These are phyloP conservation scores for Colletotrichum karsti DNA, from an alignment of 2,329 filamentous ascomycete species.

Conservation along the genomic window DNA sequence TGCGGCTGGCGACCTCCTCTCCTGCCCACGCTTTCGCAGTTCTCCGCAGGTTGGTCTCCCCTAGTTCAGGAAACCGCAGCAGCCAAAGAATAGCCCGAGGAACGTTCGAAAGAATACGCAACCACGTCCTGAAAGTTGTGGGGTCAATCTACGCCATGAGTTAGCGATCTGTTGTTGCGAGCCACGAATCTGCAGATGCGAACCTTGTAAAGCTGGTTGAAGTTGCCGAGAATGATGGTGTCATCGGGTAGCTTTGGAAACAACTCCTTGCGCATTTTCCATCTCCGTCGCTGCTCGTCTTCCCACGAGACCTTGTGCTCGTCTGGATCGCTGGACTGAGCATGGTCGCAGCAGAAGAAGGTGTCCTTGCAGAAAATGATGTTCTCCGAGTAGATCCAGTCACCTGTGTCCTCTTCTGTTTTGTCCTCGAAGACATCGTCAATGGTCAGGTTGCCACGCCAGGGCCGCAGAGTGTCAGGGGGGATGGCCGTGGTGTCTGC, in stretches of 20 bases:
- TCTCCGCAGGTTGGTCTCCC: conserved; percentile 83
- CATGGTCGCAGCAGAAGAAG: conserved; percentile 98
- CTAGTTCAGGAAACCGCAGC: conserved; percentile 93
- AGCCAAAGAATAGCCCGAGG: conserved; percentile 95
- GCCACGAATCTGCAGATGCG: conserved; percentile 31
- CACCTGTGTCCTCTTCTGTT: conserved; percentile 72
- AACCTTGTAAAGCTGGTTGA: conserved; percentile 99
- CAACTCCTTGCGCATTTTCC: conserved; percentile 92
- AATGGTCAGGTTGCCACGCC: conserved; percentile 77
- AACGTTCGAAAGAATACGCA: conserved; percentile 85
- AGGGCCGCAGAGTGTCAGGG: conserved; percentile 80
- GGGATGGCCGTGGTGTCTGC: conserved; percentile 91
- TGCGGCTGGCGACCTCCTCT: conserved; percentile 81
- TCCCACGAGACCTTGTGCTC: conserved; percentile 80
- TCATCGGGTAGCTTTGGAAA: conserved; percentile 87
- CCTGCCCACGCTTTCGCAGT: conserved; percentile 88
- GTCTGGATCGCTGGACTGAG: conserved; percentile 82
- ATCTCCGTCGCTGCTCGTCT: conserved; percentile 81
- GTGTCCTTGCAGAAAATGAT: conserved; percentile 94
- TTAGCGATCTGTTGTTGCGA: conserved; percentile 10
- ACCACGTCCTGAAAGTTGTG: conserved; percentile 93
- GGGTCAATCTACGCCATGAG: conserved; percentile 80
- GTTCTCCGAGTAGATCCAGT: conserved; percentile 97
- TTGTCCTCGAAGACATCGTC: conserved; percentile 75
- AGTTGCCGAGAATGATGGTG: conserved; percentile 92